Percentiles rank a stretch among this genome's conserved stretches.
These are phyloP conservation scores for Diophrys sp. DNA, from an alignment of 73 alveolate genomes.

Conservation along the genomic window DNA sequence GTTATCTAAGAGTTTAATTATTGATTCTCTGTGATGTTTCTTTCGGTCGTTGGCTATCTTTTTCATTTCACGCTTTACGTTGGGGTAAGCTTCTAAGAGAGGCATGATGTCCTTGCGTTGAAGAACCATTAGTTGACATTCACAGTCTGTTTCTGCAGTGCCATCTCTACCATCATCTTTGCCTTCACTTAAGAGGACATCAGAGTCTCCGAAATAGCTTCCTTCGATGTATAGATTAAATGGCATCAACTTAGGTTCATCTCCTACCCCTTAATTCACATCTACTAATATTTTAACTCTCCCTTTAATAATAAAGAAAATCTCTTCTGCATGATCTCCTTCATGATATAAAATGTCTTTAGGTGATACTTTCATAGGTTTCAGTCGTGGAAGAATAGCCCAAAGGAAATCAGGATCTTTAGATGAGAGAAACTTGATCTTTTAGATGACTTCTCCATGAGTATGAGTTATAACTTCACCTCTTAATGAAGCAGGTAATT, in stretches of 20 bases:
- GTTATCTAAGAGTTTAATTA: too few species aligned
- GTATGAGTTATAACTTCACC: conserved; percentile 70
- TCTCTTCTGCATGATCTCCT: conserved; percentile 70
- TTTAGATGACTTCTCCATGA: conserved; percentile 73
- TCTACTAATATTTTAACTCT: conserved; percentile 57
- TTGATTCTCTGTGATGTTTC: too few species aligned
- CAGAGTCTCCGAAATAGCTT: conserved; percentile 81
- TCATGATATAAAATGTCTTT: conserved; percentile 61
- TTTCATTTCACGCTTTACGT: conserved; percentile 25
- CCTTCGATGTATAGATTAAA: conserved; percentile 67
- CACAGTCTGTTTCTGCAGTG: conserved; percentile 45
- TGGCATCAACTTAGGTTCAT: conserved; percentile 32
- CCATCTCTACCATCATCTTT: conserved; percentile 32
- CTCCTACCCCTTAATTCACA: conserved; percentile 34
- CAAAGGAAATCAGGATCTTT: conserved; percentile 67
- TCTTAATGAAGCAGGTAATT: conserved; percentile 72
- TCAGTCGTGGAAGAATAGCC: conserved; percentile 60
- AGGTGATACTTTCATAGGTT: conserved; percentile 59
- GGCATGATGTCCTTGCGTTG: conserved; percentile 19
- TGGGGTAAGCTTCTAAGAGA: conserved; percentile 15
- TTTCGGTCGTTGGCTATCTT: conserved; percentile 42
- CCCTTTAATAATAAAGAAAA: conserved; percentile 68
- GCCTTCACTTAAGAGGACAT: conserved; percentile 22
- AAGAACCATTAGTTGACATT: conserved; percentile 28
- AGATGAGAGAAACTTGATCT: conserved; percentile 57